Base-by-base conservation (phyloP, 2,329 filamentous ascomycete species). In the Paramyrothecium roridum region DNA sequence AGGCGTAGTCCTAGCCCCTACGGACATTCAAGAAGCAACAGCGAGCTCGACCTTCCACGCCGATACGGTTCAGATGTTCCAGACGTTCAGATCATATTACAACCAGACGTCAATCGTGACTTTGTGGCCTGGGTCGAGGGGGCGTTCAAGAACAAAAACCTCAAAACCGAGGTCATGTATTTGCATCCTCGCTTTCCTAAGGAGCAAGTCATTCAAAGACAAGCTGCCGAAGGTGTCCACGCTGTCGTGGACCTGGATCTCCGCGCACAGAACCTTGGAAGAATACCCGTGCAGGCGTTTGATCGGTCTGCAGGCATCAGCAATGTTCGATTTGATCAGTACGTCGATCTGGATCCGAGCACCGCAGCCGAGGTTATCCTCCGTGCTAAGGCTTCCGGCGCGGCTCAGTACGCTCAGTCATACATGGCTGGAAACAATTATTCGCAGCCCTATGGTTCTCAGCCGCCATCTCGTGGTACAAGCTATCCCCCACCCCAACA, bases 171-270 rank as follows among this genome's bases (percentile, higher is more conserved):
- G 64, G 86, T 92, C 20, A 87, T 96, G 73, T 88, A 89, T 62
- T 78, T 97, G 48, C 88, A 87, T 54, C 86, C 91, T 30, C 85
- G 89, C 21, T 84, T 96, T 48, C 84, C 89, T 19, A 86, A 93
- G 58, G 84, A 88, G 37, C 84, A 88, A 6, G 86, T 96, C n/a
- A 84, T 97, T 52, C 87, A 91, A 61, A 83, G 90, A 52, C 91
- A 96, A 68, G 90, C 96, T 40, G 76, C 93, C 12, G 93, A 98
- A 70, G 93, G 95, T 19, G 93, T 97, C 1, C 82, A 90, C 52
- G 93, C 89, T 10, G 89, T 97, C 16, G 86, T 91, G 6, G 88
- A 91, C 63, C 81, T 98, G 16, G 86, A 89, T 57, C 78, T 85
- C 52, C 78, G 80, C 48, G 84, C 90, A 21, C 88, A 96, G 65